A percentile compares a stretch with the other conserved stretches of the same genome.
Evolutionary conservation across 306 rosid species (phyloP).

Genomic region (Vachellia pachyceras): DNA sequence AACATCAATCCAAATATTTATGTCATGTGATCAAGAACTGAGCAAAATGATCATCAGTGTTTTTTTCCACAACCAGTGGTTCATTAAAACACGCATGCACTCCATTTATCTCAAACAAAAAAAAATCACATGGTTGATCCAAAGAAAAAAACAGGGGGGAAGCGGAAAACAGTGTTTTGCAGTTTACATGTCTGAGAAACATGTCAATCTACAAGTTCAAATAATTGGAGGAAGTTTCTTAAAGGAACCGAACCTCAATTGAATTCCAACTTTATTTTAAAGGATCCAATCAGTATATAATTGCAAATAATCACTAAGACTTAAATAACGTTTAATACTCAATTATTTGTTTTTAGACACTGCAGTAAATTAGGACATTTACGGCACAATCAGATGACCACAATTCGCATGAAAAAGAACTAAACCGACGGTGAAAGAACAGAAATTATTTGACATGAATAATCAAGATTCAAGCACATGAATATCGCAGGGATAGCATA

Average conservation of each 20-base stretch:
- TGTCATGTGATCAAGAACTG: neutral
- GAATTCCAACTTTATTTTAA: neutral
- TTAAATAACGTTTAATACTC: neutral
- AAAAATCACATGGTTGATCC: neutral
- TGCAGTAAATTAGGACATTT: neutral
- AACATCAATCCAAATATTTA: constrained; percentile 12
- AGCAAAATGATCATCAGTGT: neutral
- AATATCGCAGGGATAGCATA: neutral
- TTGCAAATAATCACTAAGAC: neutral
- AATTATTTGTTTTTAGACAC: neutral
- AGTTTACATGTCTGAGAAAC: neutral
- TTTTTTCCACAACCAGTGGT: neutral
- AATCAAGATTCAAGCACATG: constrained; percentile 8
- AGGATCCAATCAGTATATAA: neutral
- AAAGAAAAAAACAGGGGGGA: neutral
- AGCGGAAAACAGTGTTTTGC: neutral
- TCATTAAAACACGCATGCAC: neutral
- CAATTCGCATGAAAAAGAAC: neutral
- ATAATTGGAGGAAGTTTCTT: neutral
- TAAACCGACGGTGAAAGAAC: neutral
- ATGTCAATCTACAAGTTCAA: neutral
- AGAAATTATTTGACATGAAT: neutral
- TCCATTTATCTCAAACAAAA: neutral
- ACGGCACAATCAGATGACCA: neutral
- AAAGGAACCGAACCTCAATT: neutral